Evolutionary conservation across 192 early-diverging fungal genomes (phyloP).

Genomic region (Coemansia sp.): DNA sequence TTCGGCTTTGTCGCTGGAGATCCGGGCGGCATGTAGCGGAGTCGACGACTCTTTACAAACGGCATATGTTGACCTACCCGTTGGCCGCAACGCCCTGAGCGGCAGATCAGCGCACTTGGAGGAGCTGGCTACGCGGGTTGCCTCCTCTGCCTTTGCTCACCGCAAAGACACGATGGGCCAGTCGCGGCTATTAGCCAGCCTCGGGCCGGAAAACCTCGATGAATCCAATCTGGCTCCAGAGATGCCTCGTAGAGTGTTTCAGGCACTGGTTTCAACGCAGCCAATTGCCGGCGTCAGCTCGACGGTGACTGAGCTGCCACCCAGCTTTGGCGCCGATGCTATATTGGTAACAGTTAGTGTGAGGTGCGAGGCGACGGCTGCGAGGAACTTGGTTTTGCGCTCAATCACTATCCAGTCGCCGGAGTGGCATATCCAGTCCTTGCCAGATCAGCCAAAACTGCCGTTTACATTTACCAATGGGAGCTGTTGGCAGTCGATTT

Average conservation of each 20-base stretch:
- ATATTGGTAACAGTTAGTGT: conserved; percentile 28
- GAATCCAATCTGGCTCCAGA: neutral
- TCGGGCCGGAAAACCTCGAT: neutral
- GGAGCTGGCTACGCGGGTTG: conserved; percentile 30
- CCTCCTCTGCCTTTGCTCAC: conserved; percentile 23
- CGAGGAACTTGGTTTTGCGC: neutral
- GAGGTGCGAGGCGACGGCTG: conserved; percentile 4
- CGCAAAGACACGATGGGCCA: neutral
- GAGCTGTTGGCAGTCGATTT: conserved; percentile 22
- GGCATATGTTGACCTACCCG: conserved; percentile 3
- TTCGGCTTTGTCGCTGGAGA: conserved; percentile 33
- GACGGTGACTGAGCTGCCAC: conserved; percentile 20
- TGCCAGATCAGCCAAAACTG: conserved; percentile 8
- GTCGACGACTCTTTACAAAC: neutral
- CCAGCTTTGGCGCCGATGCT: conserved; percentile 29
- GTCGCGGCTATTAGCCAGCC: neutral
- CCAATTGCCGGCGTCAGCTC: conserved; percentile 23
- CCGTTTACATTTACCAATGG: conserved; percentile 13
- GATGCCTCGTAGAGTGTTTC: conserved; percentile 27
- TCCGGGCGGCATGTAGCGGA: conserved; percentile 21
- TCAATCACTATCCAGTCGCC: conserved; percentile 12
- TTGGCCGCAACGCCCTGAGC: conserved; percentile 1
- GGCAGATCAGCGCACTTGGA: conserved; percentile 29
- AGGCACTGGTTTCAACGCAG: conserved; percentile 30
- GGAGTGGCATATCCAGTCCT: conserved; percentile 31